Evolutionary conservation across 306 rosid genomes (phyloP).

Genomic region (Ormosia semicastrata): DNA sequence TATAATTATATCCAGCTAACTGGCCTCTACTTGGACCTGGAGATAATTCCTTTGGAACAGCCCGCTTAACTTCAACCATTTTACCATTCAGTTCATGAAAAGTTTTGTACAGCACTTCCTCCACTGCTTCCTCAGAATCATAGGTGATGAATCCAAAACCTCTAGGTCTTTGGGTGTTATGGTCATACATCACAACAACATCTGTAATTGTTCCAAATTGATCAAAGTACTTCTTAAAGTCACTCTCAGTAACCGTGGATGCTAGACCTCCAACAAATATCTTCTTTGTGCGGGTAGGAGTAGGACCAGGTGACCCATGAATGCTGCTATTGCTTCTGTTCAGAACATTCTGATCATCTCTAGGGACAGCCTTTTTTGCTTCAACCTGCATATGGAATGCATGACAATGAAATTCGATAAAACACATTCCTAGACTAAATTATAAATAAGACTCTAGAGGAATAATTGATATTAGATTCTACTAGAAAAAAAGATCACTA

Average conservation of each 20-base stretch:
- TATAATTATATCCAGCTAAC: slow-evolving; percentile 42
- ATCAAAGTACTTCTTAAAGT: slow-evolving; percentile 55
- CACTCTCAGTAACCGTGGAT: slow-evolving; percentile 51
- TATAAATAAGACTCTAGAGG: background rate
- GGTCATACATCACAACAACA: slow-evolving; percentile 62
- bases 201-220: slow-evolving; percentile 59
- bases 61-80: slow-evolving; percentile 61
- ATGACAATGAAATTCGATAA: slow-evolving; percentile 9
- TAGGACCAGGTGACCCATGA: slow-evolving; percentile 53
- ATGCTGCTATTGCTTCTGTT: slow-evolving; percentile 45
- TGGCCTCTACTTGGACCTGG: slow-evolving; percentile 51
- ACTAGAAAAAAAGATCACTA: background rate
- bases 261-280: slow-evolving; percentile 58
- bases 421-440: background rate
- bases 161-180: slow-evolving; percentile 53
- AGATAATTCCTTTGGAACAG: slow-evolving; percentile 54
- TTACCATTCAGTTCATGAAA: slow-evolving; percentile 56
- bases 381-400: slow-evolving; percentile 45
- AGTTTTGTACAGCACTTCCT: slow-evolving; percentile 47
- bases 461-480: background rate
- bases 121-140: slow-evolving; percentile 55
- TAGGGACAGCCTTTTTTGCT: slow-evolving; percentile 59
- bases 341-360: slow-evolving; percentile 53
- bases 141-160: slow-evolving; percentile 62
- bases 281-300: slow-evolving; percentile 50